Percentiles rank a stretch among this genome's conserved stretches.
These are phyloP conservation scores for Papiliotrema terrestris DNA, from an alignment of 1,284 basidiomycete species.

Conservation along the genomic window DNA sequence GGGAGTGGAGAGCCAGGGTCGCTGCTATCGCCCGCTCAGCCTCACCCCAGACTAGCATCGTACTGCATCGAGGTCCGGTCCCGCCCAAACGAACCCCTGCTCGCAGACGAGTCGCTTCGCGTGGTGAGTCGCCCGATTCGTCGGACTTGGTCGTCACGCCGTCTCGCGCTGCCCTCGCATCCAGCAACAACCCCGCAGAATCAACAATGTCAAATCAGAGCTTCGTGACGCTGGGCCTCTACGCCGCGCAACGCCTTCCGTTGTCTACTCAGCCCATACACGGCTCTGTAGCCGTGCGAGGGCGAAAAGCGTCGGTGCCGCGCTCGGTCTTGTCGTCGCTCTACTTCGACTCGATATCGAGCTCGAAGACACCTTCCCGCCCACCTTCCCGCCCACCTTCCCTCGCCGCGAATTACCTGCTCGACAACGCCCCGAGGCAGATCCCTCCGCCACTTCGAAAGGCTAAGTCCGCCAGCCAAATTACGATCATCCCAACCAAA, in stretches of 20 bases:
- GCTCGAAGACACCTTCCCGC: not conserved
- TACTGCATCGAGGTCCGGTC: not conserved
- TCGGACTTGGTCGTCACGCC: constrained; percentile 4
- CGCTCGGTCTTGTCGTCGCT: not conserved
- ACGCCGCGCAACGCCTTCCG: not conserved
- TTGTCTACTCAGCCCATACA: not conserved
- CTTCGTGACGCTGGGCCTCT: constrained; percentile 3
- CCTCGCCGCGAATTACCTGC: not conserved
- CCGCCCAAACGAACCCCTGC: constrained; percentile 3
- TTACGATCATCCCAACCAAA: not conserved
- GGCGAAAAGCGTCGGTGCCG: not conserved
- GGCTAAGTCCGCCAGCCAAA: not conserved
- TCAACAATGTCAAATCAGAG: not conserved
- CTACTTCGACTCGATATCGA: not conserved
- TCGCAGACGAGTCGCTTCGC: not conserved
- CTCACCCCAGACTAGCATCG: not conserved
- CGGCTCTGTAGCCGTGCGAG: not conserved
- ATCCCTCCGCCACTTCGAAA: not conserved
- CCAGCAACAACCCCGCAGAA: not conserved
- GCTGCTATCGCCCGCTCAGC: constrained; percentile 6
- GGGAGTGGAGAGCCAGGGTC: constrained; percentile 21
- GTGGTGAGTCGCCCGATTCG: not conserved
- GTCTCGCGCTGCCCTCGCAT: not conserved
- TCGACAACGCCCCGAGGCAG: not conserved
- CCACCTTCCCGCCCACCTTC: not conserved